phyloP scores from a whole-genome alignment of 2,329 filamentous ascomycete genomes.

The Colletotrichum karsti region DNA sequence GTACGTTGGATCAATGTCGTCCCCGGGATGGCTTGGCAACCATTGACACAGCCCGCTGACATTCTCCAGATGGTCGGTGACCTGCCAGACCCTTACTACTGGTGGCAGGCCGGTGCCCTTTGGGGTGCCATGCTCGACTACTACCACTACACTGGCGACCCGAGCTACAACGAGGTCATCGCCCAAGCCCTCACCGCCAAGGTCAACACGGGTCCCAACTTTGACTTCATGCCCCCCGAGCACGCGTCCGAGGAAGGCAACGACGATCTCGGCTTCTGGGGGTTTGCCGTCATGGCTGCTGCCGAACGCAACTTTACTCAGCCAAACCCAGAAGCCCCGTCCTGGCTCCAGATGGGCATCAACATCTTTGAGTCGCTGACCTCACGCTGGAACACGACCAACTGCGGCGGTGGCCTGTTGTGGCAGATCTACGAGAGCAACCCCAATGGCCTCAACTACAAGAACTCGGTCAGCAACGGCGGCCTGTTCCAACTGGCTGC shows the following conservation, averaged over 20 bases:
- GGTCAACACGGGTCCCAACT: conserved; percentile 61
- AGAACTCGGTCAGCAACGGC: conserved; percentile 83
- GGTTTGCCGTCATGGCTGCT: conserved; percentile 71
- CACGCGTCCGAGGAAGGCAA: conserved; percentile 73
- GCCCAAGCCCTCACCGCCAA: conserved; percentile 66
- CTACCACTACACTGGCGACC: conserved; percentile 71
- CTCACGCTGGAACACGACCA: conserved; percentile 72
- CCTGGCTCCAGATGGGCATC: conserved; percentile 72
- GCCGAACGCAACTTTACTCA: conserved; percentile 75
- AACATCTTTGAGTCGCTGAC: conserved; percentile 79
- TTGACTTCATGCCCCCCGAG: conserved; percentile 67
- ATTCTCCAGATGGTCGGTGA: conserved; percentile 61
- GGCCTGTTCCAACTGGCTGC: conserved; percentile 85
- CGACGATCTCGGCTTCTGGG: conserved; percentile 81
- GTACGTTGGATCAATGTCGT: conserved; percentile 37
- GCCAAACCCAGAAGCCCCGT: conserved; percentile 62
- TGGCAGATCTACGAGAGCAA: conserved; percentile 87
- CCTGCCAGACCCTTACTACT: conserved; percentile 73
- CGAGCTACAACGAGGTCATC: conserved; percentile 67
- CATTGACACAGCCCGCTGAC: neutral
- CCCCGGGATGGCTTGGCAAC: neutral
- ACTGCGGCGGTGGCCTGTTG: conserved; percentile 76
- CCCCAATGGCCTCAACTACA: conserved; percentile 79
- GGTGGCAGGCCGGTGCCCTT: conserved; percentile 72
- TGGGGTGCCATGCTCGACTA: conserved; percentile 77